Evolutionary conservation across 495 filamentous ascomycete species (phyloP).

Genomic region (Penicillium macrosclerotiorum): DNA sequence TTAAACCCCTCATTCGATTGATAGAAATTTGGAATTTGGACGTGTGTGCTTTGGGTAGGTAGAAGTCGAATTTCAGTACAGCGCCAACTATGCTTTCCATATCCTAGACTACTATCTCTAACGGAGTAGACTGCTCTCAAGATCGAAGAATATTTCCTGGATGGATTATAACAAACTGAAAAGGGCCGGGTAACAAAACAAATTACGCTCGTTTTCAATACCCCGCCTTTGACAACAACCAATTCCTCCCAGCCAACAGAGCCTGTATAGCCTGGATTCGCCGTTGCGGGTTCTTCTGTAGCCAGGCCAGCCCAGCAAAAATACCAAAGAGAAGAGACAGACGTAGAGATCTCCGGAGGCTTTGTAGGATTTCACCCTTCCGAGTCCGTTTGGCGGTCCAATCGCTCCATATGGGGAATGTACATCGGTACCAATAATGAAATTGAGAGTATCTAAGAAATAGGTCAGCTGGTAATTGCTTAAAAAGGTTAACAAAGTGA

Average conservation of each 20-base stretch:
- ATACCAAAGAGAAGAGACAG: constrained; percentile 18
- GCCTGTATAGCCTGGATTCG: constrained; percentile 13
- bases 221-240: constrained; percentile 7
- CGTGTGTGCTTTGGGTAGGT: too few relatives aligned
- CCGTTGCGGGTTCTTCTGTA: constrained; percentile 14
- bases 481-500: neutral
- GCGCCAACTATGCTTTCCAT: too few relatives aligned
- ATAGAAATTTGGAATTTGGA: too few relatives aligned
- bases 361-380: constrained; percentile 37
- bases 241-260: constrained; percentile 13
- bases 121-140: too few relatives aligned
- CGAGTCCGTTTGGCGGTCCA: constrained; percentile 53
- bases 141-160: too few relatives aligned
- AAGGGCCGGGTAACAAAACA: too few relatives aligned
- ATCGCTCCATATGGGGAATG: constrained; percentile 55
- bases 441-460: constrained; percentile 47
- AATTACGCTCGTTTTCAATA: neutral
- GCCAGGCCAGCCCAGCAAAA: constrained; percentile 18
- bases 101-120: too few relatives aligned
- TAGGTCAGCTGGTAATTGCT: constrained; percentile 1
- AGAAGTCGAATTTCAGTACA: too few relatives aligned
- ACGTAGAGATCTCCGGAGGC: constrained; percentile 12
- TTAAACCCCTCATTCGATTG: too few relatives aligned
- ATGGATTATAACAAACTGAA: too few relatives aligned
- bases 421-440: constrained; percentile 46